Conservation (phyloP, 805 yeast genomes). For the Candida insectorum region DNA sequence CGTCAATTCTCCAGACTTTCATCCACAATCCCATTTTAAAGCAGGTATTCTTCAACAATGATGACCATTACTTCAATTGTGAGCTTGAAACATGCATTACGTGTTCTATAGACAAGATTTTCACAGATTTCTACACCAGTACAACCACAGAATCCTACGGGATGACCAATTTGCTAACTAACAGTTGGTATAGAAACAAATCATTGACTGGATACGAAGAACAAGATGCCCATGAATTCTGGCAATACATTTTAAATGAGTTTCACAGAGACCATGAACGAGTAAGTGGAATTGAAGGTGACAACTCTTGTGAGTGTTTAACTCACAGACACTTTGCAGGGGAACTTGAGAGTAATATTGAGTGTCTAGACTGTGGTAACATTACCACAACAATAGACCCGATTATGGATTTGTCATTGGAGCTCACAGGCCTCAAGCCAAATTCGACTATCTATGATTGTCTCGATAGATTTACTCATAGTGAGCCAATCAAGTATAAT, state of each 20-base stretch:
- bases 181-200: constrained; percentile 83
- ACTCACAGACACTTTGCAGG: constrained; percentile 85
- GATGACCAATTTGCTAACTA: constrained; percentile 71
- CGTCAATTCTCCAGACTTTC: constrained; percentile 83
- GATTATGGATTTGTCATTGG: constrained; percentile 82
- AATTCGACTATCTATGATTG: constrained; percentile 54
- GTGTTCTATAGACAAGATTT: constrained; percentile 80
- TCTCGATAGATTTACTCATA: constrained; percentile 69
- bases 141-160: constrained; percentile 68
- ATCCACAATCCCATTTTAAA: constrained; percentile 88
- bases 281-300: constrained; percentile 9
- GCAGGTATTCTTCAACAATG: constrained; percentile 66
- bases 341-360: constrained; percentile 72
- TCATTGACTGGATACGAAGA: constrained; percentile 93
- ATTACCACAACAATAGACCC: constrained; percentile 80
- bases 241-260: constrained; percentile 88
- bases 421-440: constrained; percentile 43
- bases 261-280: constrained; percentile 49
- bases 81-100: constrained; percentile 59
- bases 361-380: constrained; percentile 65
- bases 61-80: constrained; percentile 61
- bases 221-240: constrained; percentile 98
- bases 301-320: constrained; percentile 61
- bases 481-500: constrained; percentile 74
- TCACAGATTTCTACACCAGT: constrained; percentile 69